Conservation (phyloP, 805 yeast genomes). For the Candida nitratophila region DNA sequence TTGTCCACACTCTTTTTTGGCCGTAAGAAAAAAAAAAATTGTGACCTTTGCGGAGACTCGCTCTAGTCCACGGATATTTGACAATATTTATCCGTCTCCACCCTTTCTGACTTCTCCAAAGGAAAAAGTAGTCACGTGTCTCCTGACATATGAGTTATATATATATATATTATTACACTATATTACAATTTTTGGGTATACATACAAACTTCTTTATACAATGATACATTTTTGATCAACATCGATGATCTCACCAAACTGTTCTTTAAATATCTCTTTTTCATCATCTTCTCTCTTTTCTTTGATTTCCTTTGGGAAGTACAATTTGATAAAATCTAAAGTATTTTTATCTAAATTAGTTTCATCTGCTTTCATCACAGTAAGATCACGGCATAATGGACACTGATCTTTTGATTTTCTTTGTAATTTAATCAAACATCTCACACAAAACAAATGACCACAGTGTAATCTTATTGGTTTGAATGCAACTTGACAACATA, state of each 20-base stretch:
- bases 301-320: slow-evolving; percentile 64
- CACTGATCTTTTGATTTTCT: slow-evolving; percentile 52
- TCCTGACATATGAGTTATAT: no score
- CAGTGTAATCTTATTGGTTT: slow-evolving; percentile 63
- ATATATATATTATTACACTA: no score
- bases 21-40: no score
- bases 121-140: no score
- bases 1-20: no score
- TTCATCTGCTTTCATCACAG: slow-evolving; percentile 52
- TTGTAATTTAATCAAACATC: slow-evolving; percentile 65
- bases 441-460: slow-evolving; percentile 63
- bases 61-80: no score
- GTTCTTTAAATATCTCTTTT: slow-evolving; percentile 38
- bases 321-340: slow-evolving; percentile 44
- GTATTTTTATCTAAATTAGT: slow-evolving; percentile 49
- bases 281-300: slow-evolving; percentile 51
- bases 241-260: slow-evolving; percentile 24
- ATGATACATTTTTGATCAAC: slow-evolving; percentile 23
- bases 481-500: slow-evolving; percentile 63
- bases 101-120: no score
- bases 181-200: no score
- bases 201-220: slow-evolving; percentile 4
- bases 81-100: no score
- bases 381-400: slow-evolving; percentile 58
- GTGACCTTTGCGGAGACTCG: no score